Percentiles rank a stretch among this genome's conserved stretches.
Evolutionary conservation across 2,329 filamentous ascomycete genomes (phyloP).

Genomic region (Proliferodiscus dingleyae): DNA sequence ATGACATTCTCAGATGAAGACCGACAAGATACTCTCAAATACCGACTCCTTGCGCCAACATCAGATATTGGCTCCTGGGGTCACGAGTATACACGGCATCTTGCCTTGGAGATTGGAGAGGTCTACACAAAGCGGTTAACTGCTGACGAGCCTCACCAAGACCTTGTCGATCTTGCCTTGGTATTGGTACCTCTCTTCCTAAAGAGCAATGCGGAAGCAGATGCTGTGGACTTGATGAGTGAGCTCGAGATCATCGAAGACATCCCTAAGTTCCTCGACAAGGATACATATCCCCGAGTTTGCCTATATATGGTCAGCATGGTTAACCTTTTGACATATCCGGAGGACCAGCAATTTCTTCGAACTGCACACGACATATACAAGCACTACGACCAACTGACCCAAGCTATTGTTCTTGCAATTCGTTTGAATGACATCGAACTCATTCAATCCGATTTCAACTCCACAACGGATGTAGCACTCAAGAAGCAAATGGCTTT

Average conservation of each 20-base stretch:
- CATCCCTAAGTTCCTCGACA: constrained; percentile 83
- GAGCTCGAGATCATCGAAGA: constrained; percentile 96
- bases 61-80: constrained; percentile 96
- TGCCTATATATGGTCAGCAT: constrained; percentile 99
- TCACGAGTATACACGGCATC: constrained; percentile 94
- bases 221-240: constrained; percentile 94
- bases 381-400: constrained; percentile 84
- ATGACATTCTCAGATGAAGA: constrained; percentile 99
- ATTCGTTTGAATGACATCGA: constrained; percentile 87
- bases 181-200: constrained; percentile 90
- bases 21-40: constrained; percentile 92
- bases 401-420: constrained; percentile 89
- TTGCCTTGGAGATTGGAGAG: constrained; percentile 92
- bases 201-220: constrained; percentile 95
- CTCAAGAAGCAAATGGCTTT: constrained; percentile 93
- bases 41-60: constrained; percentile 81
- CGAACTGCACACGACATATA: constrained; percentile 92
- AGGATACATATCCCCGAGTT: constrained; percentile 87
- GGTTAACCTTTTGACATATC: constrained; percentile 95
- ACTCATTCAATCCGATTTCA: constrained; percentile 77
- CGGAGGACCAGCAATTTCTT: constrained; percentile 94
- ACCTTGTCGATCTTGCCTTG: constrained; percentile 79
- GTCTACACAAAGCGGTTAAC: constrained; percentile 86
- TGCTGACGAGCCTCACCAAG: constrained; percentile 76
- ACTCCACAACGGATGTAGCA: constrained; percentile 71